Percentiles rank a stretch among this genome's conserved stretches.
Evolutionary conservation across 73 alveolate genomes (phyloP).

Genomic region (Paramecium octaurelia): DNA sequence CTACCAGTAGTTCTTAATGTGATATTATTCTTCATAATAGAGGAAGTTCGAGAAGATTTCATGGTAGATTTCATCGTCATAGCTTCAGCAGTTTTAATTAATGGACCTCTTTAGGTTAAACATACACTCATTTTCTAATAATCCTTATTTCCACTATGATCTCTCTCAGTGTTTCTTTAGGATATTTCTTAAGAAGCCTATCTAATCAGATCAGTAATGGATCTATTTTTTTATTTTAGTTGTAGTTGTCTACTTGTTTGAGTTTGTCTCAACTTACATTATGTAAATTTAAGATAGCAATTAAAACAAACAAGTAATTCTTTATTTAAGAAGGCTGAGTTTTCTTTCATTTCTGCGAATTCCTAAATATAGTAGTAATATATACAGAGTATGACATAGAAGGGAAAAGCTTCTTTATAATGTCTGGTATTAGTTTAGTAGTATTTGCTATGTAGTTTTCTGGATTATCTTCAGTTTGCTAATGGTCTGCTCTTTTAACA

Average conservation of each 20-base stretch:
- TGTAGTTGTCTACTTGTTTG: not conserved
- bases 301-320: not conserved
- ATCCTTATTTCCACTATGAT: not conserved
- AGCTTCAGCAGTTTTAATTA: not conserved
- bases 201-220: not conserved
- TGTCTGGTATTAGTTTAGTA: slow-evolving; percentile 39
- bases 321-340: not conserved
- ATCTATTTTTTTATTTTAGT: not conserved
- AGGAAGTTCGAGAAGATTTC: not conserved
- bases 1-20: not conserved
- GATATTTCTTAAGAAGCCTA: not conserved
- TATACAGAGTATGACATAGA: not conserved
- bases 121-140: not conserved
- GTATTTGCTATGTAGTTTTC: slow-evolving; percentile 26
- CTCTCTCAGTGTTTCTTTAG: not conserved
- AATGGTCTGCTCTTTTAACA: not conserved
- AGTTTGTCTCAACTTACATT: not conserved
- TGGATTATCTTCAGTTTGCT: not conserved
- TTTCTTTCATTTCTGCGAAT: not conserved
- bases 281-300: not conserved
- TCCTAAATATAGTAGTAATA: not conserved
- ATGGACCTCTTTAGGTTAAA: not conserved
- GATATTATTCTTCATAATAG: not conserved
- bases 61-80: not conserved
- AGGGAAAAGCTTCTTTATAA: not conserved